Percentiles rank a stretch among this genome's conserved stretches.
Evolutionary conservation across 805 yeast species (phyloP).

Genomic region (Metschnikowia kofuensis): DNA sequence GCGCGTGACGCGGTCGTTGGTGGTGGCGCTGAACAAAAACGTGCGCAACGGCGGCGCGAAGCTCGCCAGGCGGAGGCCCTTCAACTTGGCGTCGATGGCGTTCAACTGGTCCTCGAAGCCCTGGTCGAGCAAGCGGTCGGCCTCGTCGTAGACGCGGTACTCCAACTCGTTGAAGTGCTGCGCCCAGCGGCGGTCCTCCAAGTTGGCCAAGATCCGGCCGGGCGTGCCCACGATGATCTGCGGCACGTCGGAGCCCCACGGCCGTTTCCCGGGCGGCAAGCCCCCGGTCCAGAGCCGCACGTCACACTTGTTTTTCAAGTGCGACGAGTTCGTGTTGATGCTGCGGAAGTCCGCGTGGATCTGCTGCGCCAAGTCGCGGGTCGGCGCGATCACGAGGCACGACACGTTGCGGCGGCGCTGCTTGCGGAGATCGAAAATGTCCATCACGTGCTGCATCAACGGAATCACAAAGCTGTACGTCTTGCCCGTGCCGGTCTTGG

Average conservation of each 20-base stretch:
- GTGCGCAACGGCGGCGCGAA: slow-evolving; percentile 48
- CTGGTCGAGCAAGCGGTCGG: slow-evolving; percentile 79
- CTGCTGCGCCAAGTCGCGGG: slow-evolving; percentile 88
- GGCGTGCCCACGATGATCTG: slow-evolving; percentile 85
- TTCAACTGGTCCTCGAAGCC: slow-evolving; percentile 72
- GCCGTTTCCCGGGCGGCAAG: slow-evolving; percentile 33
- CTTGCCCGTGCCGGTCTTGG: slow-evolving; percentile 95
- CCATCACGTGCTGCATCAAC: slow-evolving; percentile 54
- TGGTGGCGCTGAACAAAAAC: slow-evolving; percentile 84
- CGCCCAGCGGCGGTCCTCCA: slow-evolving; percentile 45
- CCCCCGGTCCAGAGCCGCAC: slow-evolving; percentile 64
- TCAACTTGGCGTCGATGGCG: slow-evolving; percentile 51
- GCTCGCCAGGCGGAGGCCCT: slow-evolving; percentile 25
- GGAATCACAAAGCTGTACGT: slow-evolving; percentile 89
- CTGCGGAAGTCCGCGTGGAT: slow-evolving; percentile 63
- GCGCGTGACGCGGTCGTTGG: slow-evolving; percentile 60
- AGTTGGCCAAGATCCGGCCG: slow-evolving; percentile 70
- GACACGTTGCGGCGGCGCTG: slow-evolving; percentile 29
- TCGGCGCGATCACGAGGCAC: slow-evolving; percentile 77
- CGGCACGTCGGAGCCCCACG: slow-evolving; percentile 36
- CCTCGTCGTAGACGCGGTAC: slow-evolving; percentile 82
- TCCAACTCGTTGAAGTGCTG: slow-evolving; percentile 51
- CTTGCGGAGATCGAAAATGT: slow-evolving; percentile 20
- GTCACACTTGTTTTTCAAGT: slow-evolving; percentile 14
- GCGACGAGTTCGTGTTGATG: slow-evolving; percentile 27